Base-by-base conservation (phyloP, 1,284 basidiomycete species). In the Anthracocystis setariae region DNA sequence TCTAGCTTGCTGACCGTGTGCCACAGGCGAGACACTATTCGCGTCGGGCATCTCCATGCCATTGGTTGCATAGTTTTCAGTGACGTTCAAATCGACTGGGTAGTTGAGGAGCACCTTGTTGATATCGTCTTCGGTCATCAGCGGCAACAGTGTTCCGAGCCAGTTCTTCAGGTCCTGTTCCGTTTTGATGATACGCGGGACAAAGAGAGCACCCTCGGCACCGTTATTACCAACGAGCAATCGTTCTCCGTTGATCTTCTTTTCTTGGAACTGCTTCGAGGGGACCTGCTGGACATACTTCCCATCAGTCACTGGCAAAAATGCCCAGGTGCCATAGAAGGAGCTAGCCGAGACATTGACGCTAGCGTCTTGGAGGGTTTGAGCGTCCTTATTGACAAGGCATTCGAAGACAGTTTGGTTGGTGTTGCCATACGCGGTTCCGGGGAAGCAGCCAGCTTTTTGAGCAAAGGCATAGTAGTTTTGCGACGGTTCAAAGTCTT, bases 251-350 rank as follows among this genome's bases (percentile, higher is more conserved):
- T 68, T 68, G 46, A 68, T 38, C 24, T 33, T 33, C n/a, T 54
- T 35, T 10, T 42, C 18, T 9, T 43, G 38, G 24, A 62, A 39
- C 46, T 53, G 50, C 21, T 35, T 42, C 29, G 58, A 62, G 12
- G 65, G 65, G 1, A 54, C 46, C 12, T 42, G 27, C 2, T 45
- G 39, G 20, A 68, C 46, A 21, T 58, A 61, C 20, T 21, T 37
- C 20, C 58, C 65, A 38, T 68, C 65, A 5, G 59, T 62, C 40
- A 68, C 65, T 25, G 65, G 65, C 9, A 68, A 37, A 54, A 68
- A 68, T 1, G 54, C 27, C 58, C 54, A 68, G 5, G 54, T 58
- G 13, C 49, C 58, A 25, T 38, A 68, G n/a, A 57, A 50, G 32
- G 42, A 32, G 33, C 58, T 67, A 1, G 49, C 50, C 12, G 65